Evolutionary conservation across 306 rosid genomes (phyloP).

Genomic region (Pterocarpus santalinus): DNA sequence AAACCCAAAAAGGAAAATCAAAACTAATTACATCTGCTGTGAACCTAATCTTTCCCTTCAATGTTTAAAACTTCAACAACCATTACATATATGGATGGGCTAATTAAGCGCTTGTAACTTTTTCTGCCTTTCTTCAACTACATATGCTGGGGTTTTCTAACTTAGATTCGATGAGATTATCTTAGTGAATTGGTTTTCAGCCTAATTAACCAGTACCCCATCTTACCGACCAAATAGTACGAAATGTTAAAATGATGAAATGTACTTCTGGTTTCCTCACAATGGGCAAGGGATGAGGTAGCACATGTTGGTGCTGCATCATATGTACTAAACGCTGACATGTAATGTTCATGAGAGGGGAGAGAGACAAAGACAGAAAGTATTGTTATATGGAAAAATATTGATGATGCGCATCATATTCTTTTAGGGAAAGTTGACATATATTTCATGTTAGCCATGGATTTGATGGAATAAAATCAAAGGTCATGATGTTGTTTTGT

Average conservation of each 20-base stretch:
- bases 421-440: too few species aligned
- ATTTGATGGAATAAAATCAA: too few species aligned
- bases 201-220: not conserved
- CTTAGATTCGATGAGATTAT: not conserved
- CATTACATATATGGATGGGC: not conserved
- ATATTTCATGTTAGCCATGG: too few species aligned
- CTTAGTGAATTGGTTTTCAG: not conserved
- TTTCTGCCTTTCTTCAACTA: not conserved
- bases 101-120: not conserved
- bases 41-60: not conserved
- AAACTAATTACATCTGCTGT: not conserved
- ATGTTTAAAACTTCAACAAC: constrained; percentile 5
- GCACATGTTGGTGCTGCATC: constrained; percentile 28
- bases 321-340: constrained; percentile 40
- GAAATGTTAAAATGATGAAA: constrained; percentile 14
- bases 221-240: not conserved
- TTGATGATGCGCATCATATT: too few species aligned
- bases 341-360: constrained; percentile 22
- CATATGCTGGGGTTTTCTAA: too few species aligned
- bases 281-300: not conserved
- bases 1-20: too few species aligned
- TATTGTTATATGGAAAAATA: too few species aligned
- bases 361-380: constrained; percentile 6
- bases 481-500: not conserved
- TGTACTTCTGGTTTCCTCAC: constrained; percentile 18